phyloP scores from a whole-genome alignment of 139 green algal species.

The Coelastrella sp. region DNA sequence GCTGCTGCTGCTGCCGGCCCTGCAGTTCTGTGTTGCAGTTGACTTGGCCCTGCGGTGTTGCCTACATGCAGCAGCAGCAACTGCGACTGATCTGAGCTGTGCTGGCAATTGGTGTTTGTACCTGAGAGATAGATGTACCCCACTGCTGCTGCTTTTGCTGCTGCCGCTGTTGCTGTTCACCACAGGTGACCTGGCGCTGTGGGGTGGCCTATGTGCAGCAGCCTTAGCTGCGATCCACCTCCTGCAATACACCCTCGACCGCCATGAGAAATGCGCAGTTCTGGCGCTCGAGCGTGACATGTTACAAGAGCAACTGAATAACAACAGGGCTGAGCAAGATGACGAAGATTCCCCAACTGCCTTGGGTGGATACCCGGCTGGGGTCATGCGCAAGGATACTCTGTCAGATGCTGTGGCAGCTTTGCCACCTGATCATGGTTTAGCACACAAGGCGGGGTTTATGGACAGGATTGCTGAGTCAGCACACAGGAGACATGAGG shows the following conservation, averaged over 20 bases:
- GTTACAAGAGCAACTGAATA: background rate
- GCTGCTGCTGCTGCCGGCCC: no score
- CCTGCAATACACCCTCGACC: slow-evolving; percentile 16
- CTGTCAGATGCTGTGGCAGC: background rate
- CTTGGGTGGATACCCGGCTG: background rate
- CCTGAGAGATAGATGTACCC: no score
- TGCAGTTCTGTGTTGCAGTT: no score
- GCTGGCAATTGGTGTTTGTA: background rate
- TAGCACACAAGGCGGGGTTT: no score
- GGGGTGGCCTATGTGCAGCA: slow-evolving; percentile 1
- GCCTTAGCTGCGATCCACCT: background rate
- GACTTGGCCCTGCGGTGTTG: no score
- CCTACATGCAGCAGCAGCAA: no score
- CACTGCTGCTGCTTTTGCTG: background rate
- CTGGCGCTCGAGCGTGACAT: background rate
- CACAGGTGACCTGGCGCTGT: background rate
- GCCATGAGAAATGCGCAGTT: slow-evolving; percentile 14
- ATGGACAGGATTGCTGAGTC: no score
- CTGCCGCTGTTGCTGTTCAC: background rate
- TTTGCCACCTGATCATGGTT: no score
- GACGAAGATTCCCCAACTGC: background rate
- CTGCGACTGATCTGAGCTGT: no score
- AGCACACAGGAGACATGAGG: no score
- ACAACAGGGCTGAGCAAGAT: background rate
- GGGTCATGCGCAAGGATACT: background rate